A percentile compares a stretch with the other conserved stretches of the same genome.
Evolutionary conservation across 1,284 basidiomycete species (phyloP).

Genomic region (Rhodotorula mucilaginosa): DNA sequence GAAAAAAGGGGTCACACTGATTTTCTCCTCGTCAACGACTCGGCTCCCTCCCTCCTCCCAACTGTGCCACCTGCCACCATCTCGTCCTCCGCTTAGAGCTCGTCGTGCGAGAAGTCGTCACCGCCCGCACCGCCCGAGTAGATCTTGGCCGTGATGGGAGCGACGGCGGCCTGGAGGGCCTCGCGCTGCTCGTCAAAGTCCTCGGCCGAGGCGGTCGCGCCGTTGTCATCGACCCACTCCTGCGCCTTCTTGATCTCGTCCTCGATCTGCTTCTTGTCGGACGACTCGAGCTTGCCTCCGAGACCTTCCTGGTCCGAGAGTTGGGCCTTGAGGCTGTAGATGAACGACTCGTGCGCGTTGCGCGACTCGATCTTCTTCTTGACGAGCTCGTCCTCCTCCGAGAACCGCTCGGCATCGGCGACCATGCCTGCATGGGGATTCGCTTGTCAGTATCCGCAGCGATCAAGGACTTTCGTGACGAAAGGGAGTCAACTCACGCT

Average conservation of each 20-base stretch:
- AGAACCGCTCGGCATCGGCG: constrained; percentile 82
- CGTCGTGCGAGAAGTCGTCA: constrained; percentile 33
- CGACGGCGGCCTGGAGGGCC: constrained; percentile 67
- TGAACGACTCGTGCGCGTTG: constrained; percentile 17
- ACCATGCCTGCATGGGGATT: constrained; percentile 60
- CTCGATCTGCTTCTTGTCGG: constrained; percentile 79
- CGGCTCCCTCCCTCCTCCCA: not conserved
- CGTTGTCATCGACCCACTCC: constrained; percentile 85
- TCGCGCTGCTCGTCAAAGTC: constrained; percentile 82
- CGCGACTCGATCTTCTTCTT: constrained; percentile 80
- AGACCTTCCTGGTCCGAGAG: constrained; percentile 82
- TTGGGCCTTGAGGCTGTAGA: constrained; percentile 80
- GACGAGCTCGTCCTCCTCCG: constrained; percentile 77
- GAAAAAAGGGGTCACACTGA: not conserved
- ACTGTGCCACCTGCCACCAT: too few relatives aligned
- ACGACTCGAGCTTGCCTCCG: constrained; percentile 78
- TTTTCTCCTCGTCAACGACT: not conserved
- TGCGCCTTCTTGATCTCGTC: constrained; percentile 80
- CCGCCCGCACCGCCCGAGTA: constrained; percentile 17
- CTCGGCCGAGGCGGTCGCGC: constrained; percentile 71
- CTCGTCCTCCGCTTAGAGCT: constrained; percentile 9
- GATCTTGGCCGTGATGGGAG: constrained; percentile 46
- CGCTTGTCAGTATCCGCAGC: too few relatives aligned
- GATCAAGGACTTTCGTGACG: too few relatives aligned
- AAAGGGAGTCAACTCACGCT: constrained; percentile 46